Evolutionary conservation across 2,329 filamentous ascomycete genomes (phyloP), one percentile per base, ranked within the genome.

Genomic region (Trichoderma sp.): DNA sequence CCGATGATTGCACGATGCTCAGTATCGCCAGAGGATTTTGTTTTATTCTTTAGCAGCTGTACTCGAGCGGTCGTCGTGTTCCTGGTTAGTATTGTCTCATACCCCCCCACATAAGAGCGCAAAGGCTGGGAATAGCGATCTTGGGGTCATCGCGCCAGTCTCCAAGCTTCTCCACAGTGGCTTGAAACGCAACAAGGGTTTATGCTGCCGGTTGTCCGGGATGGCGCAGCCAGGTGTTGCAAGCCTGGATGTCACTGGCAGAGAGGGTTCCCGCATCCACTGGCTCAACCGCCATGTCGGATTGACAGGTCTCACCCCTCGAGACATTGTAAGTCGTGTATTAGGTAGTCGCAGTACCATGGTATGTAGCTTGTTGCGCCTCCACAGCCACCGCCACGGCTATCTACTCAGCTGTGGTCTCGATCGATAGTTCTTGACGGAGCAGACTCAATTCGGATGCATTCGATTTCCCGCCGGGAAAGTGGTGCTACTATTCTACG

Each of bases 141-240:
- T 68, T 58, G 47, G 63, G 56, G 68, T 57, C 47, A 69, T 67
- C 47, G 59, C 56, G 68, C 61, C 68, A 66, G 53, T 53, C 29
- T 52, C 29, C 40, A 37, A 29, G 40, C 16, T 69, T 53, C 61
- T 65, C 68, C 60, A 60, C 68, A 69, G 60, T 65, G 68, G 61
- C 68, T 68, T 69, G 61, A 65, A 61, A 58, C 61, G 55, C 21
- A 37, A 33, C 68, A 65, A 55, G 68, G 68, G 52, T 69, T 33
- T 31, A 35, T 33, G 55, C 43, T 47, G 40, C 61, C 61, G 55
- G 33, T 19, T 58, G 31, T 49, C 49, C 47, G 66, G 66, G 58
- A 68, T 68, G 65, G 56, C 61, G 49, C 61, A 31, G 61, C 47
- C 55, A 58, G 63, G 53, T 66, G 63, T 40, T 66, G 63, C 66